Conservation (phyloP, 768 basidiomycete species). For the Lentinus brumalis region DNA sequence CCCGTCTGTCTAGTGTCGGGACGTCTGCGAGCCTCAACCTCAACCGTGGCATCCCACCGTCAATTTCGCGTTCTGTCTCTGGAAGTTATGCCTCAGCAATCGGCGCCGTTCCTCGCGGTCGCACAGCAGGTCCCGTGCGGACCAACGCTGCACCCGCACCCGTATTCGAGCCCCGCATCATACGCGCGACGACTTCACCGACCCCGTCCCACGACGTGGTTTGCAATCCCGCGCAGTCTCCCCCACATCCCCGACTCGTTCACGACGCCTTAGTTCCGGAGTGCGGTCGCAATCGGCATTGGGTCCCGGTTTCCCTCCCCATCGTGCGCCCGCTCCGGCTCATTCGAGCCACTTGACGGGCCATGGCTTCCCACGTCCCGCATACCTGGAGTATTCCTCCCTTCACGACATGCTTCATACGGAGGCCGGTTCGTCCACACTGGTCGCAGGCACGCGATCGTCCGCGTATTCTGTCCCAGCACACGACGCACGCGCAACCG, state of each 20-base stretch:
- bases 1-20: conserved; percentile 8
- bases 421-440: conserved; percentile 39
- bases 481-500: conserved; percentile 15
- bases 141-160: conserved; percentile 5
- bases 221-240: conserved; percentile 26
- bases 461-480: conserved; percentile 1
- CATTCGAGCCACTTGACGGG: conserved; percentile 18
- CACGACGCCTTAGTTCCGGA: conserved; percentile 48
- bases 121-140: conserved; percentile 11
- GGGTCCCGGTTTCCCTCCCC: conserved; percentile 13
- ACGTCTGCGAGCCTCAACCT: conserved; percentile 7
- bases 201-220: conserved; percentile 28
- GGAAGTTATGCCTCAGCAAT: conserved; percentile 25
- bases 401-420: conserved; percentile 71
- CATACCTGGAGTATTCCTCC: conserved; percentile 77
- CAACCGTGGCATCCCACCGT: neutral
- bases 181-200: conserved; percentile 55
- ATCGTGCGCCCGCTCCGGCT: conserved; percentile 6
- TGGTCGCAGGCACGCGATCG: conserved; percentile 27
- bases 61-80: conserved; percentile 14
- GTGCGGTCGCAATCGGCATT: conserved; percentile 19
- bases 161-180: conserved; percentile 55
- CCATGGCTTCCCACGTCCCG: conserved; percentile 60
- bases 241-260: conserved; percentile 47
- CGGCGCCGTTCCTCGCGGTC: conserved; percentile 7